These are phyloP conservation scores for Turnera subulata DNA, from an alignment of 345 rosid genomes.

Conservation along the genomic window DNA sequence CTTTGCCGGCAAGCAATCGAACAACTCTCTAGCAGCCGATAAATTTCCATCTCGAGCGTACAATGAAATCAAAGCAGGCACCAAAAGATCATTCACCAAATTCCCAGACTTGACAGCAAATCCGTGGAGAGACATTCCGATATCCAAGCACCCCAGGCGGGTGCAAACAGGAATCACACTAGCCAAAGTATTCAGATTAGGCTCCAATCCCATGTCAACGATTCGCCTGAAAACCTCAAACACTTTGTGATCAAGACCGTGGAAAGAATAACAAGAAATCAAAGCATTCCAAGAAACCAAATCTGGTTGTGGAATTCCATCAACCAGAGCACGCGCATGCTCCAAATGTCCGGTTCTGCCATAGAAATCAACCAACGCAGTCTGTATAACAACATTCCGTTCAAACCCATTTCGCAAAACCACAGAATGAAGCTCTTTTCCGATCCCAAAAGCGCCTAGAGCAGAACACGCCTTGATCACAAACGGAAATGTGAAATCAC, in stretches of 20 bases:
- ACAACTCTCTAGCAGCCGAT: too few relatives aligned
- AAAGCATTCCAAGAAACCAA: slow-evolving; percentile 28
- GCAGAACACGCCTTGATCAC: slow-evolving; percentile 45
- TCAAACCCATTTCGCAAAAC: slow-evolving; percentile 42
- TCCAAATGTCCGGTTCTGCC: slow-evolving; percentile 12
- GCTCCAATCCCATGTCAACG: slow-evolving; percentile 13
- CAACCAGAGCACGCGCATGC: slow-evolving; percentile 13
- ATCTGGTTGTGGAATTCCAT: slow-evolving; percentile 24
- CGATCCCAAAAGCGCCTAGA: slow-evolving; percentile 26
- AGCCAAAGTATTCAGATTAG: slow-evolving; percentile 24
- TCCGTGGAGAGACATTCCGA: too few relatives aligned
- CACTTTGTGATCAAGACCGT: slow-evolving; percentile 6
- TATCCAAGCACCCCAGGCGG: slow-evolving; percentile 17
- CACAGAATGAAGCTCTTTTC: slow-evolving; percentile 36
- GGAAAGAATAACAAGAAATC: slow-evolving; percentile 24
- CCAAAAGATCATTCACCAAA: too few relatives aligned
- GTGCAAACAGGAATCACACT: slow-evolving; percentile 20
- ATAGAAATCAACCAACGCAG: slow-evolving; percentile 19
- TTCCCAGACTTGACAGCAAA: too few relatives aligned
- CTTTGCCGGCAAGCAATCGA: too few relatives aligned
- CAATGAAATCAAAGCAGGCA: too few relatives aligned
- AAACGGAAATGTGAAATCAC: slow-evolving; percentile 40
- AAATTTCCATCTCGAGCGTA: too few relatives aligned
- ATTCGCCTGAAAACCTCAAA: slow-evolving; percentile 14
- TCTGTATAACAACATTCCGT: slow-evolving; percentile 31